Base-by-base conservation (phyloP, 1,284 basidiomycete genomes). In the Rhodotorula sp. region DNA sequence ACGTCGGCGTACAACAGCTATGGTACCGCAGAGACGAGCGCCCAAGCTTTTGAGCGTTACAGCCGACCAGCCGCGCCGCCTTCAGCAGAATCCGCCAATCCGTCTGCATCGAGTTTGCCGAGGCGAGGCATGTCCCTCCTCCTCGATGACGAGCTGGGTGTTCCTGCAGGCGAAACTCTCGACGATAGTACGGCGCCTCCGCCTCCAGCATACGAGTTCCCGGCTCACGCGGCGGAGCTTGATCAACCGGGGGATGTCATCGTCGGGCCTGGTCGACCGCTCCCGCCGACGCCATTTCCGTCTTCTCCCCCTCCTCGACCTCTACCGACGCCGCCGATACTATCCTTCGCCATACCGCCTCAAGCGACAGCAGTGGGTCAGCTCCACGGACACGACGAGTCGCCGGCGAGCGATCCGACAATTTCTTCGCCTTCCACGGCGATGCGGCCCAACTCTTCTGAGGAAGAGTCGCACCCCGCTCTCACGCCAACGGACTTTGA, bases 191-290 rank as follows among this genome's bases (percentile, higher is more conserved):
- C 62, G 45, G 47, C 55, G 52, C 19, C 43, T 54, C 68, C 71
- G 1, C 67, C 72, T 4, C 72, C 72, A 0, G 65, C 69, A 5
- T 74, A 74, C 67, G 62, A 66, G 49, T 55, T 48, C 56, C 66
- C 70, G 1, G 54, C 54, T 3, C 52, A 66, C 26, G 66, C 70
- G 1, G 26, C 60, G 3, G 70, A 65, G 26, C 16, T 61, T 18
- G 70, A 68, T 49, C 49, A 38, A 5, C 63, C 70, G 3, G 49
- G 31, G 4, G 66, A 62, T 21, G 38, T 72, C 52, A 56, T 72
- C 64, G 5, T 72, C 52, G 70, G 70, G 2, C 70, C 70, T 1
- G 64, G 70, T 3, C 60, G 67, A 15, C 67, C 62, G 1, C 45
- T 64, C 4, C 61, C 65, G 7, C 21, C 21, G 12, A 31, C 50